Percentiles rank a stretch among this genome's conserved stretches.
These are phyloP conservation scores for Phyllostachys edulis DNA, from an alignment of 176 grass and related monocot species.

Conservation along the genomic window DNA sequence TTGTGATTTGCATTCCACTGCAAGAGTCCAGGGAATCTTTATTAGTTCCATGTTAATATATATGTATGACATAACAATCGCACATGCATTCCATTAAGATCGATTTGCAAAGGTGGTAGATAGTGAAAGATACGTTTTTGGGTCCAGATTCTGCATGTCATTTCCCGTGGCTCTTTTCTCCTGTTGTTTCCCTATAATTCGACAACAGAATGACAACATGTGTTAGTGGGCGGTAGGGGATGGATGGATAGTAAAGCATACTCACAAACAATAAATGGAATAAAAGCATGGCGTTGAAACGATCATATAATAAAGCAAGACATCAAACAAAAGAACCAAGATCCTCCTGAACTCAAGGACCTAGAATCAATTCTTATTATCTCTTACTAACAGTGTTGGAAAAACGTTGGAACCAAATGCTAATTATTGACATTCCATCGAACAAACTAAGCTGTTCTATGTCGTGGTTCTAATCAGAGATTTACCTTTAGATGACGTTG, in stretches of 20 bases:
- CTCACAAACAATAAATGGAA: not conserved
- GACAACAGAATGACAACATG: not conserved
- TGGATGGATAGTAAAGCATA: constrained; percentile 9
- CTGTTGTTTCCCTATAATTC: constrained; percentile 54
- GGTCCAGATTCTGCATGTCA: constrained; percentile 49
- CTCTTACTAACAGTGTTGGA: no score
- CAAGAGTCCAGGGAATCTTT: no score
- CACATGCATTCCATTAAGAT: constrained; percentile 21
- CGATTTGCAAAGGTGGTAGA: constrained; percentile 16
- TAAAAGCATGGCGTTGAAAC: constrained; percentile 8
- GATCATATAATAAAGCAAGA: not conserved
- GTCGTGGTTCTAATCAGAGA: not conserved
- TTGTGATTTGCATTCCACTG: constrained; percentile 73
- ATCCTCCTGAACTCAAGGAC: not conserved
- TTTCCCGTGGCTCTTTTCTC: constrained; percentile 44
- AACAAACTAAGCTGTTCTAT: not conserved
- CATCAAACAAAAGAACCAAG: not conserved
- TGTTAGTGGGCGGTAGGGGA: constrained; percentile 13
- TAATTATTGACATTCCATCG: not conserved
- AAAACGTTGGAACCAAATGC: not conserved
- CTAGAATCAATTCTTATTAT: not conserved
- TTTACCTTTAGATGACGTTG: constrained; percentile 68
- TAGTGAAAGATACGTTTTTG: constrained; percentile 42
- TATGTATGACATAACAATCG: not conserved
- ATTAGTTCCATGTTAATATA: not conserved